Conservation (phyloP, 768 basidiomycete species). For the Candolleomyces eurysporus region DNA sequence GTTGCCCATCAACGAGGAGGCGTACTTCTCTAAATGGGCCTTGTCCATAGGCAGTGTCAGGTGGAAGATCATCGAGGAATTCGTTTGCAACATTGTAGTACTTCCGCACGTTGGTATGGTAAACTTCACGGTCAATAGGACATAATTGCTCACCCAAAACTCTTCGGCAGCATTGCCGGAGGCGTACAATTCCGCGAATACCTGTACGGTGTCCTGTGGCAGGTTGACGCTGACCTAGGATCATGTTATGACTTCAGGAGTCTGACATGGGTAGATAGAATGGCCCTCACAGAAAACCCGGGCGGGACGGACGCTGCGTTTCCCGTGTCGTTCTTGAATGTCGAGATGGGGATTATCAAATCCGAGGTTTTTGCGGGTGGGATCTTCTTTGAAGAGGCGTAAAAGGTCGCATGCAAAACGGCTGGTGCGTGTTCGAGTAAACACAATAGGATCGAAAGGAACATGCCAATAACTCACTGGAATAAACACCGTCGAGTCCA, state of each 20-base stretch:
- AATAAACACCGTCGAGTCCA: conserved; percentile 64
- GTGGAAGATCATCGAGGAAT: conserved; percentile 54
- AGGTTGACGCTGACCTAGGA: conserved; percentile 63
- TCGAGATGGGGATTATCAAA: conserved; percentile 68
- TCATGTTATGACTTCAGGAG: background rate
- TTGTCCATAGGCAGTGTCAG: conserved; percentile 38
- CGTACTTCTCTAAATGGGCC: conserved; percentile 52
- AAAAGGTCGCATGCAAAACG: conserved; percentile 69
- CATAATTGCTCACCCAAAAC: conserved; percentile 59
- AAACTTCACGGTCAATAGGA: background rate
- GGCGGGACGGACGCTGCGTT: conserved; percentile 77
- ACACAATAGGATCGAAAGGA: background rate
- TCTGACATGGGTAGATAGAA: background rate
- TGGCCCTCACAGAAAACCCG: conserved; percentile 52
- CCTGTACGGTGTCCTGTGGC: conserved; percentile 64
- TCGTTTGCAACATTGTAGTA: conserved; percentile 67
- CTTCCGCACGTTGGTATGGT: conserved; percentile 29
- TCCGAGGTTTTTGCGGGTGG: conserved; percentile 62
- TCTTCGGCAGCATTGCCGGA: conserved; percentile 60
- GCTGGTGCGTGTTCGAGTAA: conserved; percentile 36
- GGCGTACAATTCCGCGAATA: conserved; percentile 71
- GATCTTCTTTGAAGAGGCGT: conserved; percentile 52
- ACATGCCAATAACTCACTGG: conserved; percentile 40
- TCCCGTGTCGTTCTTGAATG: conserved; percentile 59
- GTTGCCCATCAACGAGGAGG: conserved; percentile 42